These are phyloP conservation scores for Scedosporium dehoogii DNA, from an alignment of 2,329 filamentous ascomycete genomes.

Conservation along the genomic window DNA sequence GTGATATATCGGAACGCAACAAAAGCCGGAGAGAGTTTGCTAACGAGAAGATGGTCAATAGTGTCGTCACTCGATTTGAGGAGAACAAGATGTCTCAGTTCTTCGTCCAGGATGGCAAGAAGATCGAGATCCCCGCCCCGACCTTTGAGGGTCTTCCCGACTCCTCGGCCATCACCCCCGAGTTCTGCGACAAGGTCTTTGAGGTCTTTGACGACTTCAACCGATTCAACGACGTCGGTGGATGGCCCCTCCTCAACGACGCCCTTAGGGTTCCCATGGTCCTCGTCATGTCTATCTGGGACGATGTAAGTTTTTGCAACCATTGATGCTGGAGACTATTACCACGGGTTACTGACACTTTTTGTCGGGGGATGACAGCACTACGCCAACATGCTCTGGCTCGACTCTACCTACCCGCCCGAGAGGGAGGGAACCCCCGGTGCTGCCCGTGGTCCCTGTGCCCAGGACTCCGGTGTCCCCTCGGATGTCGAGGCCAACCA, in stretches of 20 bases:
- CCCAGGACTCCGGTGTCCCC: conserved; percentile 15
- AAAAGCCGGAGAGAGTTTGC: background rate
- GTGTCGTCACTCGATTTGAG: conserved; percentile 52
- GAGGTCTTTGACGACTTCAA: conserved; percentile 32
- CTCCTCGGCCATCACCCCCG: conserved; percentile 45
- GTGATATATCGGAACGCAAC: background rate
- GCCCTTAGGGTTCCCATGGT: conserved; percentile 51
- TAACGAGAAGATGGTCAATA: background rate
- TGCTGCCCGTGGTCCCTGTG: conserved; percentile 15
- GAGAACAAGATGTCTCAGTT: conserved; percentile 39
- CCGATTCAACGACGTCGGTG: conserved; percentile 44
- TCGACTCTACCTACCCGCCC: conserved; percentile 55
- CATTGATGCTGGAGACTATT: too few relatives aligned
- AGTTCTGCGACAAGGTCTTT: conserved; percentile 49
- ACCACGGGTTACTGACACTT: too few relatives aligned
- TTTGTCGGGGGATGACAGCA: conserved; percentile 53
- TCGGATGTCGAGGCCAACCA: conserved; percentile 13
- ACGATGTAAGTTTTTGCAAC: conserved; percentile 22
- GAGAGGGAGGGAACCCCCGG: conserved; percentile 16
- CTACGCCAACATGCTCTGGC: conserved; percentile 62
- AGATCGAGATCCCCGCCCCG: conserved; percentile 35
- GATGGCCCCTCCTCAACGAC: conserved; percentile 42
- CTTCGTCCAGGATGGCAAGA: conserved; percentile 49
- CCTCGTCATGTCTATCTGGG: conserved; percentile 51
- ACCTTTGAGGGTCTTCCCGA: conserved; percentile 33